Conservation (phyloP, 1,284 basidiomycete genomes). For the Irpex lacteus region DNA sequence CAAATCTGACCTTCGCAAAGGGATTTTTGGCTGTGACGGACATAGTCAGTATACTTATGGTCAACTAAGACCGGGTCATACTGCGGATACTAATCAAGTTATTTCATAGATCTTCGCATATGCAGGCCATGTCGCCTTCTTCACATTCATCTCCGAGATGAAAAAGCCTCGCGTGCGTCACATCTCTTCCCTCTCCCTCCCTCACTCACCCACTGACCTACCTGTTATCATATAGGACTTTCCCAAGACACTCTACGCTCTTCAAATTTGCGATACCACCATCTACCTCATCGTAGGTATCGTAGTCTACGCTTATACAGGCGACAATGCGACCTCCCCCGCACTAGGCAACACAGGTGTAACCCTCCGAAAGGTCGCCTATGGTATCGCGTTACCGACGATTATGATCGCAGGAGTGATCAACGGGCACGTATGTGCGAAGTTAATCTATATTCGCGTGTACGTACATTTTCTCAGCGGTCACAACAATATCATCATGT, state of each 20-base stretch:
- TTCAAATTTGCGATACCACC: slow-evolving; percentile 30
- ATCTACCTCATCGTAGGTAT: slow-evolving; percentile 31
- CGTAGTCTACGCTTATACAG: slow-evolving; percentile 30
- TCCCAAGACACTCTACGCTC: slow-evolving; percentile 27
- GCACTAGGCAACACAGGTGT: slow-evolving; percentile 30
- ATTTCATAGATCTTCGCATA: slow-evolving; percentile 48
- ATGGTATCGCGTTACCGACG: slow-evolving; percentile 31
- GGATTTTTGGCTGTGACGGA: slow-evolving; percentile 55
- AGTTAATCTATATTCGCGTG: slow-evolving; percentile 30
- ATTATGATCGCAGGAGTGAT: slow-evolving; percentile 32
- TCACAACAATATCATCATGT: no score
- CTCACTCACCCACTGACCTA: no score
- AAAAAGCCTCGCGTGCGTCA: slow-evolving; percentile 36
- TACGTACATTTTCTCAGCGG: no score
- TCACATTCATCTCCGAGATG: slow-evolving; percentile 59
- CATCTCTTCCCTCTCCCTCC: background rate
- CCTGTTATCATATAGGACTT: no score
- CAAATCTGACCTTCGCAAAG: slow-evolving; percentile 42
- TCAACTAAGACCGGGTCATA: no score
- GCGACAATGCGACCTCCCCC: slow-evolving; percentile 24
- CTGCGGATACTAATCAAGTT: no score
- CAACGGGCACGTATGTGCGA: slow-evolving; percentile 33
- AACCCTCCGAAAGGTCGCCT: slow-evolving; percentile 25
- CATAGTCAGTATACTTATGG: slow-evolving; percentile 35
- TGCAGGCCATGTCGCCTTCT: slow-evolving; percentile 48